Conservation (phyloP, 2,329 filamentous ascomycete genomes). For the Ophiostoma quercus region DNA sequence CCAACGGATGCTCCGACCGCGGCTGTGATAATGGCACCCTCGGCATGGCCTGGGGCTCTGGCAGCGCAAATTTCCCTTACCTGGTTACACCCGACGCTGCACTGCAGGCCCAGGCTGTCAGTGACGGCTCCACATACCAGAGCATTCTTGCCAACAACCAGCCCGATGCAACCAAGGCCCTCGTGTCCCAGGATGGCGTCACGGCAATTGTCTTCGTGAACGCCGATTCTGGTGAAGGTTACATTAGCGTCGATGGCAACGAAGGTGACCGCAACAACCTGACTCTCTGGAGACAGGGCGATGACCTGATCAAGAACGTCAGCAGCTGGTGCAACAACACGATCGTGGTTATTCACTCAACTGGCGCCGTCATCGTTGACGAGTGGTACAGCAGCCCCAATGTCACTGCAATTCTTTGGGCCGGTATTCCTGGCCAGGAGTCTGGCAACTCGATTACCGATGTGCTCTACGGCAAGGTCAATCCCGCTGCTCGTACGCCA, state of each 20-base stretch:
- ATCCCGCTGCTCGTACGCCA: constrained; percentile 69
- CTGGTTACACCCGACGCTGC: constrained; percentile 68
- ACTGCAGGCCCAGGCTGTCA: constrained; percentile 56
- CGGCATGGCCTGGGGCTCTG: constrained; percentile 75
- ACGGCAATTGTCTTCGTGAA: constrained; percentile 86
- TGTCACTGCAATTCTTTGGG: constrained; percentile 78
- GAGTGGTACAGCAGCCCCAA: constrained; percentile 72
- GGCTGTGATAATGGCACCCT: constrained; percentile 56
- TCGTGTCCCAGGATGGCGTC: constrained; percentile 59
- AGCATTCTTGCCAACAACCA: constrained; percentile 62
- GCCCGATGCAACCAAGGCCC: constrained; percentile 53
- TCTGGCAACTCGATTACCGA: constrained; percentile 74
- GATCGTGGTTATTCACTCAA: constrained; percentile 83
- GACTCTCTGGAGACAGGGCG: constrained; percentile 79
- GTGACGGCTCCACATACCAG: constrained; percentile 57
- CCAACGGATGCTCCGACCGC: constrained; percentile 72
- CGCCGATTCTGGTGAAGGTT: constrained; percentile 80
- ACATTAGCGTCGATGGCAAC: constrained; percentile 76
- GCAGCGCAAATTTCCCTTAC: constrained; percentile 69
- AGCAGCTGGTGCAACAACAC: constrained; percentile 77
- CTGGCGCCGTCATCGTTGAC: constrained; percentile 70
- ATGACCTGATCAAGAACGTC: constrained; percentile 75
- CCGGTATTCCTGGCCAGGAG: constrained; percentile 76
- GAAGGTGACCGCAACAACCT: constrained; percentile 87
- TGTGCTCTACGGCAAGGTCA: constrained; percentile 75